Percentiles rank a stretch among this genome's conserved stretches.
phyloP scores from a whole-genome alignment of 495 filamentous ascomycete genomes.

The Trichoderma asperelloides region DNA sequence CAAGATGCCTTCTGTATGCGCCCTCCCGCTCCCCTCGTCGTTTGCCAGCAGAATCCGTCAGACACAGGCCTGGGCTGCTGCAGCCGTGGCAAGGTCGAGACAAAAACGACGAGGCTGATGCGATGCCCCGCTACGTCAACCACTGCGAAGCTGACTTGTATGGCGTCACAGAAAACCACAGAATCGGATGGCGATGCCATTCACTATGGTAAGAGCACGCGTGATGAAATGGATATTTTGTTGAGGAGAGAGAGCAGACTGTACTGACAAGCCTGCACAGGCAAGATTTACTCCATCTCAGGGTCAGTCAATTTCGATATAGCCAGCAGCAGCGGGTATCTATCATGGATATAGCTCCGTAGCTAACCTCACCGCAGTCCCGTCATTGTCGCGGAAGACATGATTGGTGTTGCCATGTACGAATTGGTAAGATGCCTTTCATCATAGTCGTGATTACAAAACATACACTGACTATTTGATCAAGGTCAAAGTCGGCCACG shows the following conservation, averaged over 20 bases:
- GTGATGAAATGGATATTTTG: neutral
- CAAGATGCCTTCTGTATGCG: slow-evolving; percentile 56
- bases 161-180: slow-evolving; percentile 21
- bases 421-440: slow-evolving; percentile 61
- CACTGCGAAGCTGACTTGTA: slow-evolving; percentile 4
- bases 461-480: slow-evolving; percentile 13
- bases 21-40: slow-evolving; percentile 12
- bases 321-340: slow-evolving; percentile 1
- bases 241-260: neutral
- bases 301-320: slow-evolving; percentile 44
- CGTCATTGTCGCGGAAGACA: slow-evolving; percentile 94
- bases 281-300: slow-evolving; percentile 74
- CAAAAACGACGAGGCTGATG: slow-evolving; percentile 1
- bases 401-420: slow-evolving; percentile 99
- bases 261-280: slow-evolving; percentile 27
- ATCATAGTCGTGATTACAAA: neutral
- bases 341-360: slow-evolving; percentile 5
- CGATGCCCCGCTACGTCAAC: slow-evolving; percentile 8
- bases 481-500: slow-evolving; percentile 82
- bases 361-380: slow-evolving; percentile 49
- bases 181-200: slow-evolving; percentile 31
- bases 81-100: neutral
- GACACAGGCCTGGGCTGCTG: neutral
- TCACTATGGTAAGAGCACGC: slow-evolving; percentile 24
- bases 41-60: slow-evolving; percentile 1